A percentile compares a stretch with the other conserved stretches of the same genome.
These are phyloP conservation scores for Cladophialophora psammophila DNA, from an alignment of 2,329 filamentous ascomycete species.

Conservation along the genomic window DNA sequence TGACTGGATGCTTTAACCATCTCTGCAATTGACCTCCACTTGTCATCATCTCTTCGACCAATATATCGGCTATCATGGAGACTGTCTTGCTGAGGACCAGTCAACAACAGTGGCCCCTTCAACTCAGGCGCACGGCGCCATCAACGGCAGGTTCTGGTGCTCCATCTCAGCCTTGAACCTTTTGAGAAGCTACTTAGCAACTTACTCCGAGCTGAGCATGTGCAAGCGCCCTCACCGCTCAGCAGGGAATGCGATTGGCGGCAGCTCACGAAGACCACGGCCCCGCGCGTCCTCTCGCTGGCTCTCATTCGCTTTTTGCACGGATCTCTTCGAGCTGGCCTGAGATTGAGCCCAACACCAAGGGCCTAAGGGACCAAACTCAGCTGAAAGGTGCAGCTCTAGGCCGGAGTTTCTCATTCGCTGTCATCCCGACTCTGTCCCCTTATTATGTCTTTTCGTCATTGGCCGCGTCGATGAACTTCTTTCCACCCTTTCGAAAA, in stretches of 20 bases:
- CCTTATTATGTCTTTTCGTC: not conserved
- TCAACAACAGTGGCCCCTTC: not conserved
- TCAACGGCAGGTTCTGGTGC: not conserved
- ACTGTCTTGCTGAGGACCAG: too few species aligned
- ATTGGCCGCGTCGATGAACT: slow-evolving; percentile 1
- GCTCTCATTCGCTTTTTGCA: slow-evolving; percentile 6
- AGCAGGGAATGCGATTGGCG: slow-evolving; percentile 16
- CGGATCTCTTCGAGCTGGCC: not conserved
- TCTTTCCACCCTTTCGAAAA: slow-evolving; percentile 9
- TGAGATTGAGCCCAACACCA: not conserved
- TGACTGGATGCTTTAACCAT: not conserved
- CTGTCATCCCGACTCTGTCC: not conserved
- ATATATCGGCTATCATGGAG: too few species aligned
- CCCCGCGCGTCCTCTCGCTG: slow-evolving; percentile 3
- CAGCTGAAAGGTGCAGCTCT: slow-evolving; percentile 18
- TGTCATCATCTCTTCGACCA: too few species aligned
- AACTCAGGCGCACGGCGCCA: not conserved
- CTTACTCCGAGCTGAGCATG: not conserved
- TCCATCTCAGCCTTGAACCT: not conserved
- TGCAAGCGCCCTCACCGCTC: not conserved
- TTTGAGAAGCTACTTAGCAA: not conserved
- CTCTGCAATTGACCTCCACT: too few species aligned
- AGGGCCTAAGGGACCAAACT: not conserved
- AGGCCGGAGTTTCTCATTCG: slow-evolving; percentile 8
- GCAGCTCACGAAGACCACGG: not conserved